Evolutionary conservation across 2,329 filamentous ascomycete species (phyloP).

Genomic region (Paecilomyces sp.): DNA sequence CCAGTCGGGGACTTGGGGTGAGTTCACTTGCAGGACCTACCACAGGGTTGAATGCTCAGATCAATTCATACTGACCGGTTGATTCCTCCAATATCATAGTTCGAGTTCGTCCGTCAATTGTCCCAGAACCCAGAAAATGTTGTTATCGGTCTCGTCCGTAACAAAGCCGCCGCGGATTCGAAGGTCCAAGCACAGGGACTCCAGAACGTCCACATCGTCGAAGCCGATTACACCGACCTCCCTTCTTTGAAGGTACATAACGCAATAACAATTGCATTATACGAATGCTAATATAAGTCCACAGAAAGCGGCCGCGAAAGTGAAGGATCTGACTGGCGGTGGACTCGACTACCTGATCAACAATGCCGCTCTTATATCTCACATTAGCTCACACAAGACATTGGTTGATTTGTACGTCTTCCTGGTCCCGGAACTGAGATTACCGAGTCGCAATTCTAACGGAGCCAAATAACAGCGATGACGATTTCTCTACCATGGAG

Average conservation of each 20-base stretch:
- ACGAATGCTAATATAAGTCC: neutral
- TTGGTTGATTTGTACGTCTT: slow-evolving; percentile 35
- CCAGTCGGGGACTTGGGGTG: slow-evolving; percentile 16
- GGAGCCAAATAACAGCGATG: slow-evolving; percentile 12
- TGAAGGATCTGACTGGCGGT: slow-evolving; percentile 13
- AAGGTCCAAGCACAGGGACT: slow-evolving; percentile 32
- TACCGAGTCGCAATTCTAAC: neutral
- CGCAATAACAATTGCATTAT: neutral
- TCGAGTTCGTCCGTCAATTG: slow-evolving; percentile 43
- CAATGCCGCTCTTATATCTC: slow-evolving; percentile 38
- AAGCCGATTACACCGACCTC: slow-evolving; percentile 39
- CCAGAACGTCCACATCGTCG: slow-evolving; percentile 28
- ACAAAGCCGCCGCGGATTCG: slow-evolving; percentile 39
- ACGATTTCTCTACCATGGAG: slow-evolving; percentile 27
- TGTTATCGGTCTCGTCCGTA: slow-evolving; percentile 43
- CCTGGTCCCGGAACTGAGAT: neutral
- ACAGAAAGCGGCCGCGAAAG: slow-evolving; percentile 9
- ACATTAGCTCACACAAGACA: slow-evolving; percentile 18
- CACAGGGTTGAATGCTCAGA: neutral
- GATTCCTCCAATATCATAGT: slow-evolving; percentile 27
- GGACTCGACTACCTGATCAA: slow-evolving; percentile 47
- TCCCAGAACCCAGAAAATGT: slow-evolving; percentile 38
- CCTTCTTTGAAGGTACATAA: slow-evolving; percentile 30
- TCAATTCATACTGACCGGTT: neutral
- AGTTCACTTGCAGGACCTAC: neutral